phyloP scores from a whole-genome alignment of 768 basidiomycete genomes.

The Kwoniella botswanensis region DNA sequence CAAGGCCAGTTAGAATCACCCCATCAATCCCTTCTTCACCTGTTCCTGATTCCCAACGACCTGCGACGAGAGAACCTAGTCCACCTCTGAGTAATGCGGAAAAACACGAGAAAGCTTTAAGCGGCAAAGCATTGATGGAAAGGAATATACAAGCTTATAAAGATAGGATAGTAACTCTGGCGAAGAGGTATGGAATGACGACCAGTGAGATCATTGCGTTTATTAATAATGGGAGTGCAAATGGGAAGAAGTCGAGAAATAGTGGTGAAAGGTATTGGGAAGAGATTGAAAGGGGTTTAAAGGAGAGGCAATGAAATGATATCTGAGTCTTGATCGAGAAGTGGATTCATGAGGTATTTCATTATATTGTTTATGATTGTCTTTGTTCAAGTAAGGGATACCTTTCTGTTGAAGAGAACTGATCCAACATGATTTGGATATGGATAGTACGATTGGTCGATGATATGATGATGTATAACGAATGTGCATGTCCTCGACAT shows the following conservation, averaged over 20 bases:
- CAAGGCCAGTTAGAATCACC: conserved; percentile 6
- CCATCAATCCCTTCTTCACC: neutral
- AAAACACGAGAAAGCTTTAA: neutral
- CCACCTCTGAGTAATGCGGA: conserved; percentile 8
- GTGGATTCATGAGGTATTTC: too few relatives aligned
- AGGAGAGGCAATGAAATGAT: neutral
- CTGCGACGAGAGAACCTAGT: neutral
- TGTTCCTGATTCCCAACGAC: neutral
- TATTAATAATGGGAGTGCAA: conserved; percentile 6
- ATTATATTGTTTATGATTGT: too few relatives aligned
- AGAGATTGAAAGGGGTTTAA: conserved; percentile 12
- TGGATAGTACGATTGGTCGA: too few relatives aligned
- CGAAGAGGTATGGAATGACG: conserved; percentile 7
- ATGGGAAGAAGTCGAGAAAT: neutral
- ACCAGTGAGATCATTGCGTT: conserved; percentile 1
- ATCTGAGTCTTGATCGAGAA: too few relatives aligned
- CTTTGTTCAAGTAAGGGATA: too few relatives aligned
- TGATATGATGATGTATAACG: too few relatives aligned
- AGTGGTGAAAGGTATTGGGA: conserved; percentile 14
- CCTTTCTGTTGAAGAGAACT: too few relatives aligned
- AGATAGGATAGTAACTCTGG: neutral
- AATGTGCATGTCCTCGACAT: too few relatives aligned
- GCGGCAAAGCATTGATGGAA: neutral
- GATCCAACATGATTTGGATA: too few relatives aligned
- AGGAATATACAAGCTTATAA: conserved; percentile 8